Evolutionary conservation across 768 basidiomycete species (phyloP).

Genomic region (Boletus reticuloceps): DNA sequence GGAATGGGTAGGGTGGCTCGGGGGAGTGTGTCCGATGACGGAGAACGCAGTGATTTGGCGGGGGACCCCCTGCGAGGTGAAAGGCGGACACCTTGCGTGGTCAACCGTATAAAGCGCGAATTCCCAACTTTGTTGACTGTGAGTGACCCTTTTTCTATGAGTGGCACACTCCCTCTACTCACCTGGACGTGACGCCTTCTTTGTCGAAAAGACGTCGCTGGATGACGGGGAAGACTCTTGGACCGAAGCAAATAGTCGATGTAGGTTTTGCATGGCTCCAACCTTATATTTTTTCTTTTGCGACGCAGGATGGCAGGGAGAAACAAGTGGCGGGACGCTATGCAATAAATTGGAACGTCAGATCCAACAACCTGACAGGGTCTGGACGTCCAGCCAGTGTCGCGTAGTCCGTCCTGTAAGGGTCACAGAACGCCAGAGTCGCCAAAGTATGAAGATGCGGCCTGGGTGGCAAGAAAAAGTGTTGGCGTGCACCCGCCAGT

Average conservation of each 20-base stretch:
- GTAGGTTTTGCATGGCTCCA: background rate
- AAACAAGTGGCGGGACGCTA: background rate
- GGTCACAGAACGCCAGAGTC: background rate
- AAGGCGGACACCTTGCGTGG: background rate
- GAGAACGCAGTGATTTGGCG: background rate
- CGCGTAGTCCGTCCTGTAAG: background rate
- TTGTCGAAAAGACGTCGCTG: background rate
- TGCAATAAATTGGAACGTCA: background rate
- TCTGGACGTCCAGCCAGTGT: background rate
- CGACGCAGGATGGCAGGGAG: background rate
- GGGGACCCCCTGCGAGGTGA: background rate
- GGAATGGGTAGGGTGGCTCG: background rate
- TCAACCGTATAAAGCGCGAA: background rate
- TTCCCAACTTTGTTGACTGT: conserved; percentile 1
- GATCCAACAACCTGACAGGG: background rate
- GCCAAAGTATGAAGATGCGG: background rate
- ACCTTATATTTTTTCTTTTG: background rate
- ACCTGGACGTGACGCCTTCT: conserved; percentile 6
- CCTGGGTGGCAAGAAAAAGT: background rate
- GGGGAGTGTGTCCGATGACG: background rate
- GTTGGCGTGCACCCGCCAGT: background rate
- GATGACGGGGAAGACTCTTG: background rate
- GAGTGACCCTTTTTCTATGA: background rate
- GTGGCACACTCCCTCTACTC: background rate
- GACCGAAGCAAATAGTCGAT: background rate